Conservation (phyloP, 345 rosid genomes). For the Hibiscus syriacus region DNA sequence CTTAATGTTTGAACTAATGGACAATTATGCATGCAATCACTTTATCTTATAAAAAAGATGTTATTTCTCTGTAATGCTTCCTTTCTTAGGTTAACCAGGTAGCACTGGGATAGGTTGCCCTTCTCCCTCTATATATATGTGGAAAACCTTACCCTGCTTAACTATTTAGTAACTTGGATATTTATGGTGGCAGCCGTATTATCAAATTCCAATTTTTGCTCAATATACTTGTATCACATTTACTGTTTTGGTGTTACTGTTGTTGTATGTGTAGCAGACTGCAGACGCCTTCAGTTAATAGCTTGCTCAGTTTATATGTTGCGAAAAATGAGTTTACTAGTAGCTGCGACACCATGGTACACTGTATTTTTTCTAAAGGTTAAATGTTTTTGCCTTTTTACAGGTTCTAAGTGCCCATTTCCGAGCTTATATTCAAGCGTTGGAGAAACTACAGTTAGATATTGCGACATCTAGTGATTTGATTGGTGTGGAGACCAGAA, state of each 20-base stretch:
- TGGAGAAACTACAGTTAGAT: slow-evolving; percentile 92
- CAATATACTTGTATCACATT: neutral
- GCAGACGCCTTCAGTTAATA: too few species aligned
- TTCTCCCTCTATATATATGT: neutral
- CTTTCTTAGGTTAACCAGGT: neutral
- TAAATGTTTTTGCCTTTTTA: slow-evolving; percentile 16
- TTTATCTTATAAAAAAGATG: neutral
- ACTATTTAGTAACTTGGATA: neutral
- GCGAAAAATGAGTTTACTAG: neutral
- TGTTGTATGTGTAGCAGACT: too few species aligned
- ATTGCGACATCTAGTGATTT: slow-evolving; percentile 87
- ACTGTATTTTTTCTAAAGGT: neutral
- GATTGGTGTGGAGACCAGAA: slow-evolving; percentile 94
- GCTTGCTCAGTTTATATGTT: too few species aligned
- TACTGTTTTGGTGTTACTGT: neutral
- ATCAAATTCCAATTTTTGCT: neutral
- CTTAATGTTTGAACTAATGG: too few species aligned
- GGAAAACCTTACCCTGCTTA: neutral
- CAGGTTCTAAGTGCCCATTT: slow-evolving; percentile 99
- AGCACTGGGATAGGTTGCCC: neutral
- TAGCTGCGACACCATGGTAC: neutral
- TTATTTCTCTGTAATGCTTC: neutral
- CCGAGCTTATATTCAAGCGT: slow-evolving; percentile 92
- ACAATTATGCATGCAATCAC: neutral
- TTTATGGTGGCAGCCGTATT: neutral